phyloP scores from a whole-genome alignment of 129 eudicot genomes.

The Flaveria brownii region DNA sequence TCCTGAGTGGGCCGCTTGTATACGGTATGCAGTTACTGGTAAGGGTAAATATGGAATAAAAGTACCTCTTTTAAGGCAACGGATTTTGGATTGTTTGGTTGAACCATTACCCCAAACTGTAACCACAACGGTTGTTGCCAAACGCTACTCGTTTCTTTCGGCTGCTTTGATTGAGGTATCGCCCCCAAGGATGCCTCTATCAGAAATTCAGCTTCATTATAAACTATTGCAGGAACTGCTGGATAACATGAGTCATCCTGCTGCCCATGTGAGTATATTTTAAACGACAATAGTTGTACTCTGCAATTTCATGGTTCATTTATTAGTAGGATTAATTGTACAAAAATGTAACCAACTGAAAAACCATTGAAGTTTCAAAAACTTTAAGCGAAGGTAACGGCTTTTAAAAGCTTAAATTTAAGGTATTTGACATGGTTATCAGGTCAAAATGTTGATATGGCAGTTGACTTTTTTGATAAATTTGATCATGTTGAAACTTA shows the following conservation, averaged over 20 bases:
- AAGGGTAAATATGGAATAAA: constrained; percentile 85
- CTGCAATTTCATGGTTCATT: background rate
- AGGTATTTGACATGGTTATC: background rate
- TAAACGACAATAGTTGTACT: background rate
- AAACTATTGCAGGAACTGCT: constrained; percentile 74
- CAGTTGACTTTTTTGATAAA: background rate
- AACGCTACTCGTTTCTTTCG: constrained; percentile 83
- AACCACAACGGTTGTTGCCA: constrained; percentile 81
- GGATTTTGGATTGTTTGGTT: constrained; percentile 66
- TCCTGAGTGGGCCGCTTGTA: constrained; percentile 95
- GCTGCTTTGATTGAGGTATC: constrained; percentile 88
- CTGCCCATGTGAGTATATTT: constrained; percentile 74
- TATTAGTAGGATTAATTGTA: background rate
- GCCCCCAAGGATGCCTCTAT: constrained; percentile 67
- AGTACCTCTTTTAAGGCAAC: constrained; percentile 80
- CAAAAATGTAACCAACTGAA: background rate
- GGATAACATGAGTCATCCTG: constrained; percentile 81
- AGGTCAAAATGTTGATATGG: background rate
- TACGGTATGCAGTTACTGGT: constrained; percentile 94
- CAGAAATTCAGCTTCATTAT: constrained; percentile 69
- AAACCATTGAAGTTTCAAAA: background rate
- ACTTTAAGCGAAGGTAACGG: background rate
- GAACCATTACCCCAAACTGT: constrained; percentile 77
- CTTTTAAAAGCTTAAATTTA: background rate
- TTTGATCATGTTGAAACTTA: background rate